phyloP scores from a whole-genome alignment of 495 filamentous ascomycete species.

The Entonaema liquescens region DNA sequence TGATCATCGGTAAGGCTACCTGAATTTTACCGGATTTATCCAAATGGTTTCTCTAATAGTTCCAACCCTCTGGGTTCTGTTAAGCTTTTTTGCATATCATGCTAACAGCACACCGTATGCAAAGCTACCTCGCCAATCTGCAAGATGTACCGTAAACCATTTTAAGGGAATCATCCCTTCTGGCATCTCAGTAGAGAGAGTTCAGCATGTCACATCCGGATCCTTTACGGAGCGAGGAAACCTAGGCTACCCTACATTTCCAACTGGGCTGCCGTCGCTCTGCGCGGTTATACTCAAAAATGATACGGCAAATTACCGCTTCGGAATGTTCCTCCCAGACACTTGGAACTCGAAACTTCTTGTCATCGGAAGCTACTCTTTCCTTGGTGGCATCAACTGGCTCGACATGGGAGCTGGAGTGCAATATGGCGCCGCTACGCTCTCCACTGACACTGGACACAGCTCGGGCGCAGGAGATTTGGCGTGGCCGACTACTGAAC shows the following conservation, averaged over 20 bases:
- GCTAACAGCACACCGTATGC: constrained; percentile 25
- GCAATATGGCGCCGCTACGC: constrained; percentile 60
- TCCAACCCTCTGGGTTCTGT: constrained; percentile 12
- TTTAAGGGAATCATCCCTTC: constrained; percentile 33
- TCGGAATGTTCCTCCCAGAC: constrained; percentile 63
- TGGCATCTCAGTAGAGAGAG: constrained; percentile 32
- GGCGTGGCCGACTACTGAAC: constrained; percentile 59
- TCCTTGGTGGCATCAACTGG: constrained; percentile 61
- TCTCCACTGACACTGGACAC: constrained; percentile 67
- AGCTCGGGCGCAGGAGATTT: constrained; percentile 52
- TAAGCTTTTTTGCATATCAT: constrained; percentile 28
- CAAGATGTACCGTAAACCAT: constrained; percentile 31
- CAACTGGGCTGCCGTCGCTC: constrained; percentile 53
- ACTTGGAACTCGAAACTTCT: constrained; percentile 58
- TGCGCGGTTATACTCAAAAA: constrained; percentile 62
- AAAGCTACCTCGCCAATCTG: constrained; percentile 35
- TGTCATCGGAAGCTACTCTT: constrained; percentile 55
- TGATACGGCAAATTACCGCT: constrained; percentile 56
- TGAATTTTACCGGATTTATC: constrained; percentile 28
- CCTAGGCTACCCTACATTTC: constrained; percentile 52
- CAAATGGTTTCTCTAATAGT: constrained; percentile 23
- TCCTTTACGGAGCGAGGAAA: constrained; percentile 44
- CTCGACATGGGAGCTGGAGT: constrained; percentile 57
- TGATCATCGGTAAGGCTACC: constrained; percentile 1
- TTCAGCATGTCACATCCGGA: constrained; percentile 39